These are phyloP conservation scores for Hanseniaspora gamundiae DNA, from an alignment of 1,139 yeast species.

Conservation along the genomic window DNA sequence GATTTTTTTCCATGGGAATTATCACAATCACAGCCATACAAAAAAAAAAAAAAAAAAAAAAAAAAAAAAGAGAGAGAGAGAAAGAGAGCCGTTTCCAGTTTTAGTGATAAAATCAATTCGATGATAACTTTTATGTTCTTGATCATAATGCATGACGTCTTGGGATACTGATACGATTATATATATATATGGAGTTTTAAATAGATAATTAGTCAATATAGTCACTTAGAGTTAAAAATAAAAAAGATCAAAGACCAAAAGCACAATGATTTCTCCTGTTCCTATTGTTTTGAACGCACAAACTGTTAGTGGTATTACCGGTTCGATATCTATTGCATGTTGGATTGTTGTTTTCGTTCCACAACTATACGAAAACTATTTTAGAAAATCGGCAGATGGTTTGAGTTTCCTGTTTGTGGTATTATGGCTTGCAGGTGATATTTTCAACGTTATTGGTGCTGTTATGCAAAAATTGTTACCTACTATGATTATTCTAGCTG, in stretches of 20 bases:
- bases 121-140: too few species aligned
- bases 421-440: conserved; percentile 82
- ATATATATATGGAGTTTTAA: too few species aligned
- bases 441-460: conserved; percentile 84
- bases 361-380: conserved; percentile 84
- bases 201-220: too few species aligned
- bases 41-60: too few species aligned
- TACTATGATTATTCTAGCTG: conserved; percentile 82
- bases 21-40: too few species aligned
- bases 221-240: too few species aligned
- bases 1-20: too few species aligned
- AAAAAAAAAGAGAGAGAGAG: too few species aligned
- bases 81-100: too few species aligned
- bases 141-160: too few species aligned
- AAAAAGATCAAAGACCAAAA: not conserved
- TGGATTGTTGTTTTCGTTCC: conserved; percentile 98
- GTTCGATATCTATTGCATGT: conserved; percentile 88
- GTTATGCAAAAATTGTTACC: conserved; percentile 79
- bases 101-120: too few species aligned
- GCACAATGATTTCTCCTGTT: conserved; percentile 35
- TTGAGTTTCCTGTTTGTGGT: conserved; percentile 70
- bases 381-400: conserved; percentile 77
- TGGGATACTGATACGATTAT: too few species aligned
- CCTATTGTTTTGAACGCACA: conserved; percentile 62
- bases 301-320: conserved; percentile 77